Evolutionary conservation across 257 asterid species (phyloP), one percentile per base, ranked within the genome.

Genomic region (Jaltomata sinuosa): DNA sequence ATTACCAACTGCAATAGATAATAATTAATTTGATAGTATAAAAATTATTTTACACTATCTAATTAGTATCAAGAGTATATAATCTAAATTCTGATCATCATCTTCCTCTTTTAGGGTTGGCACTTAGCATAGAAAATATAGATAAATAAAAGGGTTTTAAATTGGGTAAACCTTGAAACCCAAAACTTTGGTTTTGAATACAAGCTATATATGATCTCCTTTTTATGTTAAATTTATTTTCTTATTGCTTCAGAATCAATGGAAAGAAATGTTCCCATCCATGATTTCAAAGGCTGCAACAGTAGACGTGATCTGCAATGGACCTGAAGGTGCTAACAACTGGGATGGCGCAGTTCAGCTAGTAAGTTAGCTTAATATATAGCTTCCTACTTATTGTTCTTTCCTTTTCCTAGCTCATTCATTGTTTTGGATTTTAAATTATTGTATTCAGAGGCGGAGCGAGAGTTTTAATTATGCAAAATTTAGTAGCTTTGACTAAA

Each of bases 291-390:
- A 89, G 88, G 97, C 98, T 54, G 91, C 92, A 6, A 92, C 94
- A 4, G 87, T 96, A 0, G 94, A 93, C 81, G 93, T 91, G 42
- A 87, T 96, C 69, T 84, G 88, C 88, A 85, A 29, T 27, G 98
- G 99, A n/a, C n/a, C 65, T 16, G 99, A 92, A 88, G 97, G 93
- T n/a, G 79, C 50, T 14, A 64, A 45, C n/a, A 57, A 83, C 67
- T 86, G 87, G 87, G 93, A 96, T 76, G 97, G 98, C 7, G 93
- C 93, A 6, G 87, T 91, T 88, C 98, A 91, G 72, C 89, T 96
- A 94, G 99, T 92, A 87, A 88, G 91, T 62, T 40, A 76, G 50
- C 22, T 25, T 57, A 15, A 49, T n/a, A n/a, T n/a, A n/a, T 34
- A 8, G 21, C 47, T 29, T 27, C 9, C 5, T 29, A 64, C 71